Percentiles rank a stretch among this genome's conserved stretches.
Evolutionary conservation across 2,329 filamentous ascomycete species (phyloP).

Genomic region (Diplodia sapinea): DNA sequence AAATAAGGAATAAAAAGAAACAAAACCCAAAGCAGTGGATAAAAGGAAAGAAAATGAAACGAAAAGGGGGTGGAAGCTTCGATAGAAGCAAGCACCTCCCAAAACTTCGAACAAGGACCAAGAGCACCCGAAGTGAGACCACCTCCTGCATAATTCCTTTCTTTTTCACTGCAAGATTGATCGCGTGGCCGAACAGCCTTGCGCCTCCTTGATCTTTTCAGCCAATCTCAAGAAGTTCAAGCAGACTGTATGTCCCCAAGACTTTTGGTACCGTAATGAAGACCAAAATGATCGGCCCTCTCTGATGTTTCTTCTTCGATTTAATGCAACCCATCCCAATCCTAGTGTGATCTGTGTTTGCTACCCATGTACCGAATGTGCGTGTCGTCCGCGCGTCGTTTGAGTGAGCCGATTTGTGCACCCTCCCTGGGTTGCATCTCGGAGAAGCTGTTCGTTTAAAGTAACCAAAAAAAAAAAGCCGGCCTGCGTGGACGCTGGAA

Average conservation of each 20-base stretch:
- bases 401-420: conserved; percentile 19
- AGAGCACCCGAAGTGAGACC: background rate
- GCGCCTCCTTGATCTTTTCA: conserved; percentile 1
- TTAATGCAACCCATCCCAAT: conserved; percentile 5
- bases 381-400: conserved; percentile 12
- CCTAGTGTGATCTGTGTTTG: background rate
- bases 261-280: conserved; percentile 22
- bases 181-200: background rate
- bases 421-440: conserved; percentile 20
- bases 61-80: background rate
- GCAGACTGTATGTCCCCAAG: conserved; percentile 18
- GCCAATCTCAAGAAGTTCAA: conserved; percentile 25
- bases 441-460: conserved; percentile 20
- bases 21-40: background rate
- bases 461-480: conserved; percentile 22
- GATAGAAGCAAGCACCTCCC: background rate
- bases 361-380: conserved; percentile 16
- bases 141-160: conserved; percentile 5
- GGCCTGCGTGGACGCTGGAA: conserved; percentile 5
- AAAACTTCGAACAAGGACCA: background rate
- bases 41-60: background rate
- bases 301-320: conserved; percentile 17
- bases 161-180: background rate
- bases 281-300: conserved; percentile 14
- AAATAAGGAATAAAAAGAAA: background rate